Evolutionary conservation across 139 green algal species (phyloP).

Genomic region (Edaphochlamys debaryana): DNA sequence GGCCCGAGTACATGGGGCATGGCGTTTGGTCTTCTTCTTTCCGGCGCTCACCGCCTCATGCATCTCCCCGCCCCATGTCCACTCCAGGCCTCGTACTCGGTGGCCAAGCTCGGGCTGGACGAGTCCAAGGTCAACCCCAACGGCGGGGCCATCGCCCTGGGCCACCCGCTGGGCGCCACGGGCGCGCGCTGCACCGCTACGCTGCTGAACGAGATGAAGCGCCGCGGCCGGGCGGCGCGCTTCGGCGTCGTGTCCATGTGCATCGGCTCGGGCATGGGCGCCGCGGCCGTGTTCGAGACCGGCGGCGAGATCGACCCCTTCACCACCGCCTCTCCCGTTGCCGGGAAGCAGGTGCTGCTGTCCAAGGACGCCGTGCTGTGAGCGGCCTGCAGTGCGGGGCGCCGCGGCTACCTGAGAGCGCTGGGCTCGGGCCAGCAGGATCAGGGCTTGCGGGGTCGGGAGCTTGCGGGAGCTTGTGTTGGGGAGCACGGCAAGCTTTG

Average conservation of each 20-base stretch:
- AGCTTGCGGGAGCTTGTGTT: too few relatives aligned
- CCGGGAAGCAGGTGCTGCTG: slow-evolving; percentile 7
- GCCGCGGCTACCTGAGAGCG: too few relatives aligned
- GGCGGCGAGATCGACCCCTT: slow-evolving; percentile 50
- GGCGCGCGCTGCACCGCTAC: slow-evolving; percentile 89
- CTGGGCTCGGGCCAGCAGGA: too few relatives aligned
- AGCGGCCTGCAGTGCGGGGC: not conserved
- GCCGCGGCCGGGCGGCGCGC: slow-evolving; percentile 80
- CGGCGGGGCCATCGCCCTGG: slow-evolving; percentile 96
- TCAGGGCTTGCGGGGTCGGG: too few relatives aligned
- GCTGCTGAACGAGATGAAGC: slow-evolving; percentile 95
- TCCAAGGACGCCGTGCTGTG: slow-evolving; percentile 40
- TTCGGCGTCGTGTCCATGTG: slow-evolving; percentile 99
- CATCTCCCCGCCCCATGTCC: too few relatives aligned
- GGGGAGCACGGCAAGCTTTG: too few relatives aligned
- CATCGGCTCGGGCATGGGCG: slow-evolving; percentile 96
- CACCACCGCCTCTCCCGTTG: not conserved
- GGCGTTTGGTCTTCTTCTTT: too few relatives aligned
- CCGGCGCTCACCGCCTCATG: too few relatives aligned
- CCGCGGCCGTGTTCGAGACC: slow-evolving; percentile 90
- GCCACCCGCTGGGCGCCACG: slow-evolving; percentile 94
- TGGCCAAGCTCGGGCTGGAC: slow-evolving; percentile 89
- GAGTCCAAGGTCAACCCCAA: slow-evolving; percentile 95
- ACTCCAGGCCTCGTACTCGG: slow-evolving; percentile 88
- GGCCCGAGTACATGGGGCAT: too few relatives aligned